These are phyloP conservation scores for Trichosporon inkin DNA, from an alignment of 1,284 basidiomycete genomes.

Conservation along the genomic window DNA sequence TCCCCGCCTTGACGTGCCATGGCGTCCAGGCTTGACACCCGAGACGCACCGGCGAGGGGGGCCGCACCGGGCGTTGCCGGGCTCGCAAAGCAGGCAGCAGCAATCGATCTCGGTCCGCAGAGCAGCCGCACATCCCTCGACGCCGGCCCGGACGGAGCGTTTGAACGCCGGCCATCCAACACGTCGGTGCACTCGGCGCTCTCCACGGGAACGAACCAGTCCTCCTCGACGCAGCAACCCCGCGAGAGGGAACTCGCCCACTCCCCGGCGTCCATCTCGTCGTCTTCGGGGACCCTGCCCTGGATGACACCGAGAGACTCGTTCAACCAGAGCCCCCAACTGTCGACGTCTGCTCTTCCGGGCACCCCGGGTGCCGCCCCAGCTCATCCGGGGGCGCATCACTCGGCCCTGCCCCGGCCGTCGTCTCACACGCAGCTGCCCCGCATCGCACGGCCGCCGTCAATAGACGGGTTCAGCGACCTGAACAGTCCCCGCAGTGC, in stretches of 20 bases:
- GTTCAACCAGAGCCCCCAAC: constrained; percentile 1
- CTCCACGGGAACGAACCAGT: background rate
- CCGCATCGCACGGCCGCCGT: constrained; percentile 6
- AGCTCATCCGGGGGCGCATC: background rate
- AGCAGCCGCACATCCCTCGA: background rate
- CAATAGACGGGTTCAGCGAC: constrained; percentile 12
- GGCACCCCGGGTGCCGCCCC: background rate
- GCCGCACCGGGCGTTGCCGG: constrained; percentile 7
- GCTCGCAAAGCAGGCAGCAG: constrained; percentile 9
- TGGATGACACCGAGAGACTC: constrained; percentile 16
- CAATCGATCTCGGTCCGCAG: background rate
- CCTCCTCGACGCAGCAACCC: background rate
- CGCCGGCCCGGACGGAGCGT: background rate
- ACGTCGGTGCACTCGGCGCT: constrained; percentile 23
- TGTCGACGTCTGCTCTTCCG: background rate
- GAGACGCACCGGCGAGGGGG: constrained; percentile 7
- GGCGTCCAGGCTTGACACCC: constrained; percentile 4
- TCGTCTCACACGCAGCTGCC: constrained; percentile 8
- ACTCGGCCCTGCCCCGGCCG: background rate
- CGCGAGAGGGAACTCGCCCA: constrained; percentile 14
- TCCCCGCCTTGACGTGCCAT: background rate
- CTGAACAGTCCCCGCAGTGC: constrained; percentile 31
- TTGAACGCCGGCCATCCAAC: constrained; percentile 23
- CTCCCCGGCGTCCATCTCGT: constrained; percentile 29
- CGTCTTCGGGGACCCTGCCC: constrained; percentile 21